Conservation (phyloP, 2,329 filamentous ascomycete species). For the Fusarium odoratissimum region DNA sequence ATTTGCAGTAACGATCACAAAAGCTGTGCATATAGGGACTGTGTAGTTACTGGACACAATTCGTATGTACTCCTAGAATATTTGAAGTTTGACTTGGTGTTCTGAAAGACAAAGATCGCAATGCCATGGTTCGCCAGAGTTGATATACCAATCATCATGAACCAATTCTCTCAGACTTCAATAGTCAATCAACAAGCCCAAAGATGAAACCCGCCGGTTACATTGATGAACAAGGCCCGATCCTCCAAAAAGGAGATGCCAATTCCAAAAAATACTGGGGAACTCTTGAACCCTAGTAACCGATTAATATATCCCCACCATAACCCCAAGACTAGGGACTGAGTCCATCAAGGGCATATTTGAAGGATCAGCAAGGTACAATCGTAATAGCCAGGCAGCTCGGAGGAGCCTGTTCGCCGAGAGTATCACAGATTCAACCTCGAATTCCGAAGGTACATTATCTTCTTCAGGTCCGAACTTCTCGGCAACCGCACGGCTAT, state of each 20-base stretch:
- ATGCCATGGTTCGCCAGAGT: neutral
- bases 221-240: slow-evolving; percentile 19
- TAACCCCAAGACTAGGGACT: slow-evolving; percentile 17
- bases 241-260: slow-evolving; percentile 26
- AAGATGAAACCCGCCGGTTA: slow-evolving; percentile 18
- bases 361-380: slow-evolving; percentile 1
- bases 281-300: slow-evolving; percentile 20
- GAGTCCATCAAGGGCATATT: slow-evolving; percentile 8
- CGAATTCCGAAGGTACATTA: slow-evolving; percentile 6
- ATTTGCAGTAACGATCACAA: neutral
- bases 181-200: neutral
- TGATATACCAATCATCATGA: neutral
- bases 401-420: slow-evolving; percentile 2
- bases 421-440: slow-evolving; percentile 1
- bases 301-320: slow-evolving; percentile 27
- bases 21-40: neutral
- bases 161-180: slow-evolving; percentile 1
- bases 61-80: neutral
- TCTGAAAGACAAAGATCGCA: neutral
- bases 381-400: neutral
- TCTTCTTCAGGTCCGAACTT: slow-evolving; percentile 11
- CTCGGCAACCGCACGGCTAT: slow-evolving; percentile 10
- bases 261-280: slow-evolving; percentile 39
- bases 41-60: neutral
- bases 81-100: neutral